A percentile compares a stretch with the other conserved stretches of the same genome.
phyloP scores from a whole-genome alignment of 192 early-diverging fungal genomes.

The Coemansia sp. region DNA sequence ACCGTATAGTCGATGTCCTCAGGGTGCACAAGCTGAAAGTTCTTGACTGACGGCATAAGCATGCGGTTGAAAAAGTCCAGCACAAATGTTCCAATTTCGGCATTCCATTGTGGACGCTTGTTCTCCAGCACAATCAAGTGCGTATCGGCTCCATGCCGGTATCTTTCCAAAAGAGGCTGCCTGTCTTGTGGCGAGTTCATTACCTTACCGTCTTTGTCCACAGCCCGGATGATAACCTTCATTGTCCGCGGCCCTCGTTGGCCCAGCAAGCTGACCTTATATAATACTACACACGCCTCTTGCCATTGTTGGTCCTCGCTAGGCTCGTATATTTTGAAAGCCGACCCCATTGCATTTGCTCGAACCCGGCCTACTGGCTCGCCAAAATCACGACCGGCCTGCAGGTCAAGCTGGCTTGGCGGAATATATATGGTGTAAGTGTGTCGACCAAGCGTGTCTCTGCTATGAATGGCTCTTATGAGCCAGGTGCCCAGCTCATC shows the following conservation, averaged over 20 bases:
- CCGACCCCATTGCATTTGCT: slow-evolving; percentile 84
- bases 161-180: slow-evolving; percentile 7
- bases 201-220: slow-evolving; percentile 6
- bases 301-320: slow-evolving; percentile 38
- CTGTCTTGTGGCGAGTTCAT: not conserved
- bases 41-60: slow-evolving; percentile 87
- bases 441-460: not conserved
- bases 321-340: slow-evolving; percentile 71
- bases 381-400: not conserved
- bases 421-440: slow-evolving; percentile 15
- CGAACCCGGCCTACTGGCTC: slow-evolving; percentile 23
- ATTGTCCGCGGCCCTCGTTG: slow-evolving; percentile 91
- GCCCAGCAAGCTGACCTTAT: slow-evolving; percentile 85
- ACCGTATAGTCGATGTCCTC: slow-evolving; percentile 90
- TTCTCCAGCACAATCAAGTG: slow-evolving; percentile 68
- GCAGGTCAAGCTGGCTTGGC: not conserved
- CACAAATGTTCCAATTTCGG: slow-evolving; percentile 81
- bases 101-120: slow-evolving; percentile 92
- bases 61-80: slow-evolving; percentile 94
- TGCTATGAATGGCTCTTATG: slow-evolving; percentile 7
- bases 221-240: slow-evolving; percentile 68
- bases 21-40: slow-evolving; percentile 94
- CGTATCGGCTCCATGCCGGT: not conserved
- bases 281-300: slow-evolving; percentile 60
- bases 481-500: slow-evolving; percentile 15